Percentiles rank a stretch among this genome's conserved stretches.
These are phyloP conservation scores for Schoenoplectus triqueter DNA, from an alignment of 202 grass and related monocot genomes.

Conservation along the genomic window DNA sequence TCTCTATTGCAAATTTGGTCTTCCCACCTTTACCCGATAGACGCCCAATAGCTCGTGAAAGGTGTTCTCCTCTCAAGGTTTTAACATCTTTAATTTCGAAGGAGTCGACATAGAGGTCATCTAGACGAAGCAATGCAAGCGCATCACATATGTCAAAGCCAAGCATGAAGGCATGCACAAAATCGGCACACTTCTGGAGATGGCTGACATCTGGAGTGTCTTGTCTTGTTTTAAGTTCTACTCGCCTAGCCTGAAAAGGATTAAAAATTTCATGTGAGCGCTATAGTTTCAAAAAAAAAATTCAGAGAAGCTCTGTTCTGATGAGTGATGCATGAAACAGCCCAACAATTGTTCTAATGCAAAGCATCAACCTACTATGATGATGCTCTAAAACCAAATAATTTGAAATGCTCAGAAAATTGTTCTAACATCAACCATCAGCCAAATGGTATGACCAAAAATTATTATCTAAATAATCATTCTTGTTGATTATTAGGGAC, in stretches of 20 bases:
- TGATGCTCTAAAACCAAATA: background rate
- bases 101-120: conserved; percentile 84
- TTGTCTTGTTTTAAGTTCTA: conserved; percentile 82
- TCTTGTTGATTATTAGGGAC: background rate
- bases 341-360: background rate
- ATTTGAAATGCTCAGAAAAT: background rate
- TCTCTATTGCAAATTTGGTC: conserved; percentile 90
- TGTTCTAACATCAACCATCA: conserved; percentile 3
- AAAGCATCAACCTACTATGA: background rate
- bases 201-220: conserved; percentile 87
- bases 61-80: conserved; percentile 83
- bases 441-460: background rate
- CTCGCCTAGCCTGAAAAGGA: conserved; percentile 54
- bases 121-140: conserved; percentile 67
- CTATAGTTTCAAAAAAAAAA: background rate
- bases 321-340: background rate
- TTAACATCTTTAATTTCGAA: conserved; percentile 99
- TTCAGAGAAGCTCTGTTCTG: no score
- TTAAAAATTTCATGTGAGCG: background rate
- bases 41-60: conserved; percentile 78
- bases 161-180: conserved; percentile 91
- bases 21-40: conserved; percentile 90
- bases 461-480: background rate
- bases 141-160: conserved; percentile 81
- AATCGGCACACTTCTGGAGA: conserved; percentile 81